Evolutionary conservation across 148 eudicot genomes (phyloP).

Genomic region (Rhododendron ovatum): DNA sequence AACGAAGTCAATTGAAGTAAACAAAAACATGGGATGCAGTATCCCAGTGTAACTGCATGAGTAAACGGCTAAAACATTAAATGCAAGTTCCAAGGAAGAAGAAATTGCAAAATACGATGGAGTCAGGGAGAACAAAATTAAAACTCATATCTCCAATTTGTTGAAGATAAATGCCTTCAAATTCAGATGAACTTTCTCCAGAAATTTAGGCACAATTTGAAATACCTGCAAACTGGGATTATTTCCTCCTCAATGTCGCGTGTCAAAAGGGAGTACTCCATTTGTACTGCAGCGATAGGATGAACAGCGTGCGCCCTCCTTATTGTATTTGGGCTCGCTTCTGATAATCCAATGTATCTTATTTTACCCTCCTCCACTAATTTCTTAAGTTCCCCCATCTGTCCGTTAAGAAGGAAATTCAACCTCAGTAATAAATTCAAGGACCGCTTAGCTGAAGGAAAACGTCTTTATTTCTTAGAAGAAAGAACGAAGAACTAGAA

Average conservation of each 20-base stretch:
- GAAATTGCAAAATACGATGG: background rate
- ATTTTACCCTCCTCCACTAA: conserved; percentile 22
- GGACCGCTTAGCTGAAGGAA: background rate
- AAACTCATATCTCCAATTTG: too few relatives aligned
- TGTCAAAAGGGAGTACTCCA: conserved; percentile 74
- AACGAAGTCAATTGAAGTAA: background rate
- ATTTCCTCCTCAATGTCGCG: conserved; percentile 71
- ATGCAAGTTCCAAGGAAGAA: background rate
- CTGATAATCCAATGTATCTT: conserved; percentile 61
- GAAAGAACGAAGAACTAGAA: background rate
- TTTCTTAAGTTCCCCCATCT: background rate
- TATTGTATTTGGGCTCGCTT: conserved; percentile 61
- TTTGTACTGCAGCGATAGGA: conserved; percentile 64
- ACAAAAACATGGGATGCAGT: background rate
- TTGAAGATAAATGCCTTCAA: too few relatives aligned
- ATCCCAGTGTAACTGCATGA: background rate
- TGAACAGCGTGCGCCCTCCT: conserved; percentile 78
- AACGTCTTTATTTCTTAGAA: background rate
- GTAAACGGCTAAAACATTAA: background rate
- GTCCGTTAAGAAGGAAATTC: background rate
- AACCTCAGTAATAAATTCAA: background rate
- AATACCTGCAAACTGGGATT: conserved; percentile 68
- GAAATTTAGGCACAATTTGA: background rate
- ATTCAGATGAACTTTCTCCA: too few relatives aligned
- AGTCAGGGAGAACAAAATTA: background rate